A percentile compares a stretch with the other conserved stretches of the same genome.
Evolutionary conservation across 139 green algal genomes (phyloP).

Genomic region (Ulvella scutata): DNA sequence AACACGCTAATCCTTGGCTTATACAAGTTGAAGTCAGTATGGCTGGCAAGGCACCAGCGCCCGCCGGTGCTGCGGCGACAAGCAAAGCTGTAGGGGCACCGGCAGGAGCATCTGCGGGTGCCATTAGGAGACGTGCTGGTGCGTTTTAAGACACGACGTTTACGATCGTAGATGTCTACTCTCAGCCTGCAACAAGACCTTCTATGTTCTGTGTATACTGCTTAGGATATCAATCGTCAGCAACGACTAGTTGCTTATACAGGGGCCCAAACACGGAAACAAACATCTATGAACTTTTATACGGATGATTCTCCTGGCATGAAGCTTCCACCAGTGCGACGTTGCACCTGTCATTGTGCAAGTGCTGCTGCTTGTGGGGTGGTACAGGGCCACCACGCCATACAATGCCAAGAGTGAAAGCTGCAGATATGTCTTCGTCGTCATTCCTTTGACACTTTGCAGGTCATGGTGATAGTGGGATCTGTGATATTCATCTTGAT

Average conservation of each 20-base stretch:
- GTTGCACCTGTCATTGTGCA: too few species aligned
- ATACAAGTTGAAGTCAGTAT: too few species aligned
- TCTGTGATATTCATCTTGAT: constrained; percentile 57
- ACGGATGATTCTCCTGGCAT: constrained; percentile 57
- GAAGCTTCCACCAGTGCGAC: constrained; percentile 55
- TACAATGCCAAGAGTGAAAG: too few species aligned
- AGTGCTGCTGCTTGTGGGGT: not conserved
- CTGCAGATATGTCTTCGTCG: too few species aligned
- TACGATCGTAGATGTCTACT: too few species aligned
- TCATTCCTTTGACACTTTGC: too few species aligned
- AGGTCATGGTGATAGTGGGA: constrained; percentile 56
- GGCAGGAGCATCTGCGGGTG: not conserved
- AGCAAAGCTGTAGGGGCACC: not conserved
- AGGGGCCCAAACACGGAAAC: not conserved
- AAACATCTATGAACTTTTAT: constrained; percentile 46
- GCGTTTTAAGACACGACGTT: not conserved
- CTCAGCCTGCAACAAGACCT: too few species aligned
- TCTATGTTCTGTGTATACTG: too few species aligned
- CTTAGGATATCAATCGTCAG: too few species aligned
- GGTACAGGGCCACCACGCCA: too few species aligned
- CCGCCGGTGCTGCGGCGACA: not conserved
- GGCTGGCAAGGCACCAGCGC: not conserved
- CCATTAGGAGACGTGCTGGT: not conserved
- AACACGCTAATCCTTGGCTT: too few species aligned
- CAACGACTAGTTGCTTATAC: not conserved